A percentile compares a stretch with the other conserved stretches of the same genome.
Evolutionary conservation across 2,329 filamentous ascomycete genomes (phyloP).

Genomic region (Arthrobotrys sinensis): DNA sequence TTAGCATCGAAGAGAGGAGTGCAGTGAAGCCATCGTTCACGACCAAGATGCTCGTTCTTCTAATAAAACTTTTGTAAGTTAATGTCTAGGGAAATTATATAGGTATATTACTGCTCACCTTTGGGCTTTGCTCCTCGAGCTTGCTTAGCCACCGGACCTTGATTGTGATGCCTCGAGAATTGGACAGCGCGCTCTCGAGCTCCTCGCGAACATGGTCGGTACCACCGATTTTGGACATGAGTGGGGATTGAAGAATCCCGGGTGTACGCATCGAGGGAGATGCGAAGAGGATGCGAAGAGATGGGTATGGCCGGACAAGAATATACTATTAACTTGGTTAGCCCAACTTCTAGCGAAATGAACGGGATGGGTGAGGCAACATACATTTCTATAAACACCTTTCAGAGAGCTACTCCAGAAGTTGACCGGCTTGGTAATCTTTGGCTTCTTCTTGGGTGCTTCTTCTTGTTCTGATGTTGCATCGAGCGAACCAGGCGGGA

Average conservation of each 20-base stretch:
- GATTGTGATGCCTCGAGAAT: constrained; percentile 80
- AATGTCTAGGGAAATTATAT: background rate
- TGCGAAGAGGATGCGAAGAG: constrained; percentile 78
- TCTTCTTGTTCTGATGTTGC: constrained; percentile 56
- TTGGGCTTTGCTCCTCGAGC: constrained; percentile 66
- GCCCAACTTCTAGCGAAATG: constrained; percentile 2
- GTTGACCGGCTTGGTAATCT: constrained; percentile 12
- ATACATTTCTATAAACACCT: constrained; percentile 75
- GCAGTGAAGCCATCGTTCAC: constrained; percentile 82
- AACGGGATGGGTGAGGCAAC: constrained; percentile 61
- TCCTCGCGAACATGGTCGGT: constrained; percentile 70
- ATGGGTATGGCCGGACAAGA: constrained; percentile 78
- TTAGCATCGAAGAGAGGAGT: constrained; percentile 79
- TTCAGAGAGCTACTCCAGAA: constrained; percentile 65
- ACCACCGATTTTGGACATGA: constrained; percentile 73
- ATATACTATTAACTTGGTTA: constrained; percentile 70
- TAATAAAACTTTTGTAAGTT: constrained; percentile 1
- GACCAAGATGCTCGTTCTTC: constrained; percentile 70
- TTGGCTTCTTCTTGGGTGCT: constrained; percentile 41
- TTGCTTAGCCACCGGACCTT: constrained; percentile 79
- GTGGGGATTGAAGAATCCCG: constrained; percentile 76
- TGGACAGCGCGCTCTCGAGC: constrained; percentile 74
- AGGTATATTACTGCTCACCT: constrained; percentile 12
- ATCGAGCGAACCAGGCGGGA: constrained; percentile 60
- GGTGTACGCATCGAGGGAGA: constrained; percentile 78